Evolutionary conservation across 1,139 yeast species (phyloP), one percentile per base, ranked within the genome.

Genomic region (Yamadazyma pseudoaaseri): DNA sequence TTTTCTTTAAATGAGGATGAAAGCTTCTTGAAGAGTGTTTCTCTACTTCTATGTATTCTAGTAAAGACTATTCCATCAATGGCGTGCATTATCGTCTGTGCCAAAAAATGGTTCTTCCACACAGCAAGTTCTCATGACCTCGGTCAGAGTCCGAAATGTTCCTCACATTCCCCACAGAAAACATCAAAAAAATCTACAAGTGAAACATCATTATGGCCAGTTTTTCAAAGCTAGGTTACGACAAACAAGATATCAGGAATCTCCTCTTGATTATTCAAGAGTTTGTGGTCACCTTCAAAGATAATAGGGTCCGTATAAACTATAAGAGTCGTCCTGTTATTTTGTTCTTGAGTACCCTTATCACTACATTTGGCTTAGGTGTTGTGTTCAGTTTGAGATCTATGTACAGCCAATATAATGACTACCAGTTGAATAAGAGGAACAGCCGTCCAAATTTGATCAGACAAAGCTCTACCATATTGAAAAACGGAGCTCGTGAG

Each of bases 401-500:
- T 25, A 38, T 65, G 25, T 38, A 68, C 10, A 50, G 54, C 30
- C 58, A 54, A 38, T 62, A 58, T 40, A 56, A 54, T 26, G 75
- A 70, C 18, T 54, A 52, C 31, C 43, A 52, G 30, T 38, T 55
- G 17, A 58, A 52, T 35, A 51, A 48, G 31, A 51, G 47, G 36
- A 41, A 50, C 28, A 56, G 56, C 34, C 48, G 76, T 6, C 76
- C 76, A 3, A 51, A 52, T 32, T 56, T 70, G 41, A 65, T 67
- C 25, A 52, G 75, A 25, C 75, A 68, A 45, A 63, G 69, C 12
- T 64, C 72, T 4, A 61, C 73, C 27, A 44, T 62, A 23, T 49
- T 77, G 43, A 70, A 68, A 39, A 76, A 77, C 44, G 84, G 84
- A 2, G 67, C 70, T 15, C 64, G 84, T 36, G 73, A 72, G 35